A percentile compares a stretch with the other conserved stretches of the same genome.
phyloP scores from a whole-genome alignment of 83 land plant species.

The Picea mariana region DNA sequence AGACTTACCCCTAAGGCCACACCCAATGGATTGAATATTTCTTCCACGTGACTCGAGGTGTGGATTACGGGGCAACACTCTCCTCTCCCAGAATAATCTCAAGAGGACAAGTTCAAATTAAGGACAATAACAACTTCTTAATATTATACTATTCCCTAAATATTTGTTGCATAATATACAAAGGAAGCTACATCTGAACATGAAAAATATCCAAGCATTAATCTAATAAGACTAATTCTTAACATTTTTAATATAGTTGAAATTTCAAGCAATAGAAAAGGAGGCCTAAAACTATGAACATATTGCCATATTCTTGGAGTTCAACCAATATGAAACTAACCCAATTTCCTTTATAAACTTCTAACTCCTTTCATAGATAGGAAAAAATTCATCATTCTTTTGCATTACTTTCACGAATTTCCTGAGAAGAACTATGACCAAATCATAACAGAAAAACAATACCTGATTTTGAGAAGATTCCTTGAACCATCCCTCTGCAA shows the following conservation, averaged over 20 bases:
- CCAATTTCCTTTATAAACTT: not conserved
- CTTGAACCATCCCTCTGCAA: constrained; percentile 15
- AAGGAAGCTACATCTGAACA: not conserved
- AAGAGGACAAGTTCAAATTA: not conserved
- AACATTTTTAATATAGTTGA: too few species aligned
- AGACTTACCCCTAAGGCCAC: too few species aligned
- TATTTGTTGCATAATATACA: not conserved
- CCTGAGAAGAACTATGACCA: not conserved
- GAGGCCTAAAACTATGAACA: not conserved
- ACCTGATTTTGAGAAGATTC: constrained; percentile 16
- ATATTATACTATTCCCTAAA: not conserved
- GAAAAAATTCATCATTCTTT: not conserved
- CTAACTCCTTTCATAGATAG: not conserved
- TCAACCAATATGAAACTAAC: not conserved
- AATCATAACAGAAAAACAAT: not conserved
- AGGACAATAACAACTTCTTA: not conserved
- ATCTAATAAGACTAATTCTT: too few species aligned
- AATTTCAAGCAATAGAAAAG: not conserved
- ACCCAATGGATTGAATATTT: too few species aligned
- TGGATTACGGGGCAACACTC: not conserved
- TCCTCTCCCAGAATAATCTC: not conserved
- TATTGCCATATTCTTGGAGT: not conserved
- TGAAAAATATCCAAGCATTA: not conserved
- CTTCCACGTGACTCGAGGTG: too few species aligned
- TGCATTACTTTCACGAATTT: constrained; percentile 3